Evolutionary conservation across 1,284 basidiomycete genomes (phyloP), one percentile per base, ranked within the genome.

Genomic region (Caloboletus inedulis): DNA sequence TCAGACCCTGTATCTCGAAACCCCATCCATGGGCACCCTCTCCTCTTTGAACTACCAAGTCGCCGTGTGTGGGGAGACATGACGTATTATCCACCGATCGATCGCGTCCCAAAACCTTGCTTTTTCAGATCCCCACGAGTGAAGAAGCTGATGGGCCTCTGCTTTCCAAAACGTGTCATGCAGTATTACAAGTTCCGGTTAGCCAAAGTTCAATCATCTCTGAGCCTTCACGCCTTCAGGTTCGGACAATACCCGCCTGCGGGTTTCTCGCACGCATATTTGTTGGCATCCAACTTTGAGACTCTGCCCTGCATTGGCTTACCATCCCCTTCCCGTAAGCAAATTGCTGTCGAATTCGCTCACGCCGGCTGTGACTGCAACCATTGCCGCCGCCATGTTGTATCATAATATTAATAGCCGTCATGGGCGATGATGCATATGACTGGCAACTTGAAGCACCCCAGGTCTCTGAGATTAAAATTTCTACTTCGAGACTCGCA

Each of bases 31-130:
- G 7, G n/a, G 6, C 16, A 31, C 34, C 50, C 43, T 50, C 35
- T 56, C 56, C 49, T 29, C 47, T 35, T 49, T 27, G 56, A 40
- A 44, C 47, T 35, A 45, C 45, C 42, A 43, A 62, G 51, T 53
- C 57, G 62, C 60, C 63, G 56, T 62, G 41, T 59, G 62, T 54
- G 57, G 57, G 57, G 53, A 49, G 59, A 48, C 56, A 62, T 64
- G 62, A 61, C 62, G 62, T 61, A 62, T 51, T 51, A 8, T 47
- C 25, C 48, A 39, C 43, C 49, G 35, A 56, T 49, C 56, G 35
- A 51, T 53, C 43, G 39, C 35, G 42, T 45, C 41, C 42, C 34
- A 34, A 58, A 58, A 49, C 39, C 44, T 50, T 50, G 31, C 59
- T 29, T 37, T 57, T 49, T 42, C 40, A 35, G 54, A 45, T 58